Evolutionary conservation across 2,329 filamentous ascomycete species (phyloP), one percentile per base, ranked within the genome.

Genomic region (Colletotrichum navitas): DNA sequence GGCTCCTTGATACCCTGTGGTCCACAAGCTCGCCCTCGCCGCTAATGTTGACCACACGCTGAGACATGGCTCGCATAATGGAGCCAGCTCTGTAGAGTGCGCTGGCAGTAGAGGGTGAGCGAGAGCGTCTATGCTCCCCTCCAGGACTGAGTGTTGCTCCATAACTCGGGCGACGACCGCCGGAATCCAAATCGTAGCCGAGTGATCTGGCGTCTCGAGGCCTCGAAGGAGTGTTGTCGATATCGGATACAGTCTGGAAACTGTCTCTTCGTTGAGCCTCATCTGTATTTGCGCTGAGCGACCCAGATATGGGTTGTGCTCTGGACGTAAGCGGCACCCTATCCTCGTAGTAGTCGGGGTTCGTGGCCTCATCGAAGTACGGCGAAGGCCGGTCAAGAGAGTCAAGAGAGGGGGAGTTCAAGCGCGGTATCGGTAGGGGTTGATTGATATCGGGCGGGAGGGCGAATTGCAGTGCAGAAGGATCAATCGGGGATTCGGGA

Each of bases 31-130:
- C 94, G 5, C 92, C 92, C 77, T 98, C 96, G 79, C 97, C 97
- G 82, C 94, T 97, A 76, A 99, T 89, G 78, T 98, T 98, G 78
- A 99, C 96, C 67, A 99, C 95, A 84, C 96, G 94, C 83, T 98
- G 95, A 41, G 97, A 98, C 90, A 99, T 97, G 73, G 90, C 90
- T 74, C 92, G 89, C 81, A 95, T 89, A 76, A 94, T 93, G 11
- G 92, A 93, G 55, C 92, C 89, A 72, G 93, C 92, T 75, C 90
- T 87, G 32, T 87, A 89, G 63, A 95, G 80, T 24, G 92, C 91
- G 34, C 88, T 88, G 14, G 89, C 87, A 11, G 88, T 86, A 24
- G 91, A 91, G 2, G 89, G 85, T 2, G 91, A 90, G 49, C 91
- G 85, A 54, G 92, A 92, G 55, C 87, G 84, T 63, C 86, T 65